Conservation (phyloP, 2,329 filamentous ascomycete genomes). For the Thelonectria rubi region DNA sequence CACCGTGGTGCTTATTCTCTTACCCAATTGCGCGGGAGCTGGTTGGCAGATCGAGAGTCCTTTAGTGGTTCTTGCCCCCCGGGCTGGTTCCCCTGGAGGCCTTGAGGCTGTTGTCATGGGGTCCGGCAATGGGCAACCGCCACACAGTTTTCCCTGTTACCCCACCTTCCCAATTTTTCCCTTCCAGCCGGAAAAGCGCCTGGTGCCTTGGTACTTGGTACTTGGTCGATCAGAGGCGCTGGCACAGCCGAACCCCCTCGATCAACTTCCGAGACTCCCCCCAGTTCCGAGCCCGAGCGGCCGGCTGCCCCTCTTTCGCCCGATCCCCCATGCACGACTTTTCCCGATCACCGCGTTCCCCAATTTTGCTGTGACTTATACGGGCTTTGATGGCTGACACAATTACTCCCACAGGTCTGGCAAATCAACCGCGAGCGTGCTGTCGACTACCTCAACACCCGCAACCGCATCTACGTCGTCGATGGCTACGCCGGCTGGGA, state of each 20-base stretch:
- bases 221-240: too few species aligned
- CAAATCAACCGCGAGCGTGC: slow-evolving; percentile 99
- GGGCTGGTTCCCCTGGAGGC: slow-evolving; percentile 36
- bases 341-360: slow-evolving; percentile 35
- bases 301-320: slow-evolving; percentile 36
- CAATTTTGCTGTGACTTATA: slow-evolving; percentile 17
- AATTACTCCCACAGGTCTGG: slow-evolving; percentile 77
- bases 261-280: slow-evolving; percentile 33
- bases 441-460: slow-evolving; percentile 98
- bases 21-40: slow-evolving; percentile 42
- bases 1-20: slow-evolving; percentile 43
- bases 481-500: slow-evolving; percentile 99
- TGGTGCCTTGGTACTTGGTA: too few species aligned
- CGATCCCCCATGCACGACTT: slow-evolving; percentile 34
- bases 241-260: slow-evolving; percentile 27
- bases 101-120: slow-evolving; percentile 41
- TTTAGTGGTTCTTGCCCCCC: slow-evolving; percentile 28
- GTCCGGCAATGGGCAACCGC: slow-evolving; percentile 36
- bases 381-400: slow-evolving; percentile 34
- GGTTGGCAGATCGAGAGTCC: slow-evolving; percentile 36
- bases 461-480: slow-evolving; percentile 97
- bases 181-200: slow-evolving; percentile 21
- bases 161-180: slow-evolving; percentile 11
- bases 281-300: slow-evolving; percentile 30
- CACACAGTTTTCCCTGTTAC: slow-evolving; percentile 19